Percentiles rank a stretch among this genome's conserved stretches.
These are phyloP conservation scores for Ceriops tagal DNA, from an alignment of 345 rosid species.

Conservation along the genomic window DNA sequence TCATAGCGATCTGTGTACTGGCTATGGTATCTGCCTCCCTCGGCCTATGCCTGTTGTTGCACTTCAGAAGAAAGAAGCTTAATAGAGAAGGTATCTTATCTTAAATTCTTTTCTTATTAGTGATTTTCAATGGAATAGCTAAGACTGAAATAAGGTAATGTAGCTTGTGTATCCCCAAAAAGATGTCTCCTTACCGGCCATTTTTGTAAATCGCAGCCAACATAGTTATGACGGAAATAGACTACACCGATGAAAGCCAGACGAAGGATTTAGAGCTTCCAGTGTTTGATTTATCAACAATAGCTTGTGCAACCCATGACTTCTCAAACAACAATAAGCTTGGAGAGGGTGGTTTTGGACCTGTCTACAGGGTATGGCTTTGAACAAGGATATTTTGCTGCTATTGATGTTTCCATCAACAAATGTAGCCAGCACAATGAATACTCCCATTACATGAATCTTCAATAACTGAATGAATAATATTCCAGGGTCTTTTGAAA, in stretches of 20 bases:
- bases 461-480: not conserved
- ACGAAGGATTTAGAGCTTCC: constrained; percentile 22
- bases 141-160: no score
- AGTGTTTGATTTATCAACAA: constrained; percentile 21
- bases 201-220: not conserved
- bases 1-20: constrained; percentile 7
- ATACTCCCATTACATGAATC: not conserved
- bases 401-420: not conserved
- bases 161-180: no score
- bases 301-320: constrained; percentile 12
- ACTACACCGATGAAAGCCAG: not conserved
- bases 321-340: constrained; percentile 14
- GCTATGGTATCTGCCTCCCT: constrained; percentile 6
- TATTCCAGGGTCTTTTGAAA: constrained; percentile 26
- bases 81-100: constrained; percentile 12
- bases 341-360: constrained; percentile 33
- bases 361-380: constrained; percentile 22
- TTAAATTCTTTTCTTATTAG: not conserved
- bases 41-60: not conserved
- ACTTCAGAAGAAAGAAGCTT: constrained; percentile 12
- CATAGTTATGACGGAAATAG: constrained; percentile 6
- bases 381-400: not conserved
- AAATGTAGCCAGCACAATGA: not conserved
- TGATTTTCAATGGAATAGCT: not conserved
- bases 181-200: no score